phyloP scores from a whole-genome alignment of 1,139 yeast genomes.

The Blastobotrys serpentis region DNA sequence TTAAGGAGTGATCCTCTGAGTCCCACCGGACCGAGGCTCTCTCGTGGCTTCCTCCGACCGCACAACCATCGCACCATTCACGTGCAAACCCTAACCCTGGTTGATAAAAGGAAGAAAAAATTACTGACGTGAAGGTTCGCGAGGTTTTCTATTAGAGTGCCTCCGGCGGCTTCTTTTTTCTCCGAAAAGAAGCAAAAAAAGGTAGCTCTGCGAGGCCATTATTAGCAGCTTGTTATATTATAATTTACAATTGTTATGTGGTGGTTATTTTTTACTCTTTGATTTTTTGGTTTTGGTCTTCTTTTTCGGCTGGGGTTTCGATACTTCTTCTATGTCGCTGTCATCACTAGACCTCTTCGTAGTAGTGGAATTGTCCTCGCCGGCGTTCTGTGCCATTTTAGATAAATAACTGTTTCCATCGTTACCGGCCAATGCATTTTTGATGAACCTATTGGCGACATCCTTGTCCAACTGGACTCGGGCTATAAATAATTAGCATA shows the following conservation, averaged over 20 bases:
- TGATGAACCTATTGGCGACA: constrained; percentile 47
- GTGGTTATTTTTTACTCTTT: neutral
- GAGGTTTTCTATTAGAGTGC: no score
- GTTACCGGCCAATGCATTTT: constrained; percentile 44
- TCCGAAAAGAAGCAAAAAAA: no score
- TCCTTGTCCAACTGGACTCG: constrained; percentile 34
- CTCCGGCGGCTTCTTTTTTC: no score
- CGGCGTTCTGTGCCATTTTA: constrained; percentile 16
- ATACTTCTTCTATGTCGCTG: neutral
- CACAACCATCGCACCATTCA: no score
- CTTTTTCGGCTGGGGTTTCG: constrained; percentile 1
- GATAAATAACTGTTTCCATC: constrained; percentile 17
- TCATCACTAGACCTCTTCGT: constrained; percentile 9
- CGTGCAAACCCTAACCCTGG: neutral
- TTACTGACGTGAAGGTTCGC: neutral
- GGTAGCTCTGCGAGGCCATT: no score
- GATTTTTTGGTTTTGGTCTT: constrained; percentile 9
- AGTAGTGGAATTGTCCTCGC: neutral
- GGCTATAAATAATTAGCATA: constrained; percentile 15
- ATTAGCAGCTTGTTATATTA: no score
- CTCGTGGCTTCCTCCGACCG: constrained; percentile 6
- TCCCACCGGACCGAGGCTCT: constrained; percentile 7
- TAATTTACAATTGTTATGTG: neutral
- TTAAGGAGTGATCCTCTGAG: neutral
- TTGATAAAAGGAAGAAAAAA: no score